phyloP scores from a whole-genome alignment of 345 rosid genomes.

The Melaleuca quinquenervia region DNA sequence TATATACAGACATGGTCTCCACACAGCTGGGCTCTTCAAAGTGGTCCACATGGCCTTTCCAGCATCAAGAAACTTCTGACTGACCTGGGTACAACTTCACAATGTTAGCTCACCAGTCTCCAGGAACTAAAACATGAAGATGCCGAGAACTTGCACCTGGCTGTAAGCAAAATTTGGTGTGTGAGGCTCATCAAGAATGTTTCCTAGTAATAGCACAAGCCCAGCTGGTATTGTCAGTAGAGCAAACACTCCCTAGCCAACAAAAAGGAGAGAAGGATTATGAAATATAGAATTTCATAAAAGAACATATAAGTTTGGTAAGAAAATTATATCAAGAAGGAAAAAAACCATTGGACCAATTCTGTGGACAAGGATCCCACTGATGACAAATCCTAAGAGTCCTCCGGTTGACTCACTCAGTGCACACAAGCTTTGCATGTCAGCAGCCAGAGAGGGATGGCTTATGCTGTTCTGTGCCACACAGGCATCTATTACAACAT shows the following conservation, averaged over 20 bases:
- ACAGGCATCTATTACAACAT: constrained; percentile 72
- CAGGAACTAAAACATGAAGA: not conserved
- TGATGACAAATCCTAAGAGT: constrained; percentile 47
- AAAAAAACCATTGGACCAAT: constrained; percentile 43
- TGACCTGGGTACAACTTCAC: constrained; percentile 24
- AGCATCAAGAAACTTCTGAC: constrained; percentile 51
- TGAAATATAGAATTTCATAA: not conserved
- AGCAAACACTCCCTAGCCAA: constrained; percentile 67
- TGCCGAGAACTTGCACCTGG: constrained; percentile 19
- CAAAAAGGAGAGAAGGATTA: constrained; percentile 1
- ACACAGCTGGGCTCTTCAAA: constrained; percentile 44
- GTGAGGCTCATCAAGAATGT: constrained; percentile 45
- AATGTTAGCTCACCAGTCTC: not conserved
- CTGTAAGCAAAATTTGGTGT: constrained; percentile 40
- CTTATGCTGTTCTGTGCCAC: constrained; percentile 50
- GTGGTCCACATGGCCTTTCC: constrained; percentile 53
- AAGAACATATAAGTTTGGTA: not conserved
- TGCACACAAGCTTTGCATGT: constrained; percentile 75
- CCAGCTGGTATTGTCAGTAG: constrained; percentile 65
- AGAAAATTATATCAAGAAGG: not conserved
- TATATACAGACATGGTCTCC: constrained; percentile 70
- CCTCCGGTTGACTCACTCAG: constrained; percentile 55
- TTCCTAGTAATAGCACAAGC: constrained; percentile 51
- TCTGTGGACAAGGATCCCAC: constrained; percentile 53
- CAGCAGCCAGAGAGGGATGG: constrained; percentile 59